Percentiles rank a stretch among this genome's conserved stretches.
Conservation (phyloP, 768 basidiomycete genomes). For the Phylloporus sp. region DNA sequence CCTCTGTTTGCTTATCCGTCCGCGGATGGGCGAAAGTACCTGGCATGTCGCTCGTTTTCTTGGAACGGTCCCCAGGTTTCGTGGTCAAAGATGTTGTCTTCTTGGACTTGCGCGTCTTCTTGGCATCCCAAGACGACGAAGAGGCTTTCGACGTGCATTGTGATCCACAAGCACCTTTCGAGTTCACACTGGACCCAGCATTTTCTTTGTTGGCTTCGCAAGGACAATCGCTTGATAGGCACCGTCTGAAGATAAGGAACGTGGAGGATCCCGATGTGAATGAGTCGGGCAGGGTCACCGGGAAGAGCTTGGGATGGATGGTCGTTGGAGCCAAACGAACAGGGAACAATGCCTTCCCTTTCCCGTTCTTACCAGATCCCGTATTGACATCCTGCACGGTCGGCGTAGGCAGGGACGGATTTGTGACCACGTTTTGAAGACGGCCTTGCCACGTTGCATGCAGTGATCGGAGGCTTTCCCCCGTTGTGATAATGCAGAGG, state of each 20-base stretch:
- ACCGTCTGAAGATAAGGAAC: constrained; percentile 9
- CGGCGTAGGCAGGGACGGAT: neutral
- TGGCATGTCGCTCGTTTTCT: neutral
- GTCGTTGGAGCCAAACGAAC: neutral
- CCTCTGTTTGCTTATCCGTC: neutral
- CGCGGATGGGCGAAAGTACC: neutral
- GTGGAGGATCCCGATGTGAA: neutral
- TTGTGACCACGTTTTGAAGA: constrained; percentile 7
- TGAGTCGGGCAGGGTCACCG: neutral
- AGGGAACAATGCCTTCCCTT: neutral
- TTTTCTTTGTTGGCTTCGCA: constrained; percentile 7
- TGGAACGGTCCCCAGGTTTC: neutral
- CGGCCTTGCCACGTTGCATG: constrained; percentile 13
- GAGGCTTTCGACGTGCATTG: neutral
- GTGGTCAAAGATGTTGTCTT: neutral
- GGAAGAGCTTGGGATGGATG: neutral
- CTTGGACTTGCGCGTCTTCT: neutral
- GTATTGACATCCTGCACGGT: neutral
- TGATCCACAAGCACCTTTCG: neutral
- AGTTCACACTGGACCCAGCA: neutral
- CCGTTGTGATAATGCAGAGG: constrained; percentile 4
- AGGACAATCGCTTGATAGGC: constrained; percentile 11
- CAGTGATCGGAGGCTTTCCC: constrained; percentile 13
- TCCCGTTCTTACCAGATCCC: neutral
- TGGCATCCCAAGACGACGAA: neutral